Evolutionary conservation across 2,329 filamentous ascomycete genomes (phyloP), one percentile per base, ranked within the genome.

Genomic region (Aspergillus uvarum): DNA sequence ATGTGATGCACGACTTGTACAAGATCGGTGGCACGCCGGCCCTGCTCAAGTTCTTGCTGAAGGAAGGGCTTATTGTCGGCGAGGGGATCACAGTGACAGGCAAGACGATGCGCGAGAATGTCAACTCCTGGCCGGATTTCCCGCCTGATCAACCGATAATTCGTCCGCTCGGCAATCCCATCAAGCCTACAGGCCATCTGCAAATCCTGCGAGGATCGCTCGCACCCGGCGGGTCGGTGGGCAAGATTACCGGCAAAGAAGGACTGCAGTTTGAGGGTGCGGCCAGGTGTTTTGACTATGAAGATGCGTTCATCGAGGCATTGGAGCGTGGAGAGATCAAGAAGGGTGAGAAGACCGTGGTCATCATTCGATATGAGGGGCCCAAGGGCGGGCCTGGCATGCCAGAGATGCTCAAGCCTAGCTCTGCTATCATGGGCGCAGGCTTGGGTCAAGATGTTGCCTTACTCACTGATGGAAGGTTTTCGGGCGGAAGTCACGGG

Each of bases 211-310:
- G 85, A 50, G 87, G 87, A 35, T 84, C 81, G n/a, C 80, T 89
- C 31, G 86, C 87, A 4, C 87, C 87, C 1, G 86, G 83, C 55
- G 87, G 87, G 49, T 83, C 80, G 42, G 87, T 89, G 0, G 87
- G 85, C 47, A 89, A 89, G 74, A 89, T 89, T 70, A 91, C 87
- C 1, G 87, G 87, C 24, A 89, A 89, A 72, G 87, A 89, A 76
- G 87, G 87, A 16, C 79, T 83, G 7, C 72, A 78, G 8, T 89
- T 89, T 72, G 82, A 78, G 1, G 87, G 87, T 51, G 87, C 84
- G 65, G 87, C 87, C 2, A 84, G 83, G 65, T 85, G 85, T 67
- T 89, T 85, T 72, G 84, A 89, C 68, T 82, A 79, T 21, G 87
- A 89, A 73, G 85, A 89, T 64, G 79, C 82, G 57, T 88, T 89